Base-by-base conservation (phyloP, 192 early-diverging fungal species). In the Rhizophagus clarus region DNA sequence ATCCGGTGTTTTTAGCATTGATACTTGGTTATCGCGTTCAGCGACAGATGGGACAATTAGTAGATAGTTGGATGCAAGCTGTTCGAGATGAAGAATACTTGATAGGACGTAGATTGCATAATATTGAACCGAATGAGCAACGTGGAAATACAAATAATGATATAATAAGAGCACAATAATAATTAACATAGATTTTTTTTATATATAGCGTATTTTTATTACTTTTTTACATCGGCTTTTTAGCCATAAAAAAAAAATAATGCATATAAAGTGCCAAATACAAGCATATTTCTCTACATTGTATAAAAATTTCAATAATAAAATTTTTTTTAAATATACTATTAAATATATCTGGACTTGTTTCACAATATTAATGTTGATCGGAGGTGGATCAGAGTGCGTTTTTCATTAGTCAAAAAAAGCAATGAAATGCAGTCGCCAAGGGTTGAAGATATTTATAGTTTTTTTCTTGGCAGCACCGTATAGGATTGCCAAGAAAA, bases 81-180 rank as follows among this genome's bases (percentile, higher is more conserved):
- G 89, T 96, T 5, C 88, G 93, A 31, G 96, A 99, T 60, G 94
- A 94, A 63, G 88, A 90, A 66, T 99, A 95, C 77, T 84, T 96
- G 42, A 91, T 97, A 66, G 97, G 97, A 14, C 88, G 90, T 42
- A 86, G 87, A 82, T 85, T 99, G 79, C 95, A 96, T 81, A 99
- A 99, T 84, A 76, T 97, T n/a, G 77, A 79, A 60, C 76, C 73
- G 26, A 74, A 60, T 56, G 74, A 76, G 37, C 74, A 40, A 40
- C 69, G 22, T n/a, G 69, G 26, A 63, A n/a, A 63, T 10, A 28
- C n/a, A 61, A 61, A 61, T 28, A 64, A 64, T 64, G 63, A 20
- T 56, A 56, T 56, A 56, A 56, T 56, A 56, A 56, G 20, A 7
- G 51, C 5, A 22, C 51, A 56, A 22, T 56, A 56, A 22, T 56